phyloP scores from a whole-genome alignment of 2,329 filamentous ascomycete genomes.

The Ceratocystis destructans region DNA sequence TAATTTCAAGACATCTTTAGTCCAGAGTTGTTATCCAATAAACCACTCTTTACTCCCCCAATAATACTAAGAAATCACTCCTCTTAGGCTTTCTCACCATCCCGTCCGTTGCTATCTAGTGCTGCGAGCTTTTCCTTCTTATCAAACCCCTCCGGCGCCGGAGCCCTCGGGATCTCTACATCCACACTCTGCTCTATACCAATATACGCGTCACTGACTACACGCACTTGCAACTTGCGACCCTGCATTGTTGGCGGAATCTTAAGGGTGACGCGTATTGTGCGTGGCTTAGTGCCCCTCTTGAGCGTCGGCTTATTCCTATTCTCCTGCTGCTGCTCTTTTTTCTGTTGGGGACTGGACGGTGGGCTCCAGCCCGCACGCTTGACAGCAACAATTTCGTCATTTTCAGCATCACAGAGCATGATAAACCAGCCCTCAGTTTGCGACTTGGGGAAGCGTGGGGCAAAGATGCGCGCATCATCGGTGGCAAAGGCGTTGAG shows the following conservation, averaged over 20 bases:
- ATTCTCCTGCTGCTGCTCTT: not conserved
- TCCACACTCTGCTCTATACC: slow-evolving; percentile 49
- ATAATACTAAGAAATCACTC: not conserved
- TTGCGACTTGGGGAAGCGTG: slow-evolving; percentile 84
- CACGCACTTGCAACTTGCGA: slow-evolving; percentile 55
- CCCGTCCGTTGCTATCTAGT: not conserved
- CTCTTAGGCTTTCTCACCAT: not conserved
- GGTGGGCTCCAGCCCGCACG: slow-evolving; percentile 55
- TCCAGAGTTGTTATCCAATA: too few relatives aligned
- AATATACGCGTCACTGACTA: slow-evolving; percentile 79
- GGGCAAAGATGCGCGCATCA: slow-evolving; percentile 69
- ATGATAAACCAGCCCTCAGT: slow-evolving; percentile 87
- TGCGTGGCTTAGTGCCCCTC: slow-evolving; percentile 13
- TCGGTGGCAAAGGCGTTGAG: slow-evolving; percentile 50
- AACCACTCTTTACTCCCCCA: not conserved
- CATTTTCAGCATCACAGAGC: slow-evolving; percentile 49
- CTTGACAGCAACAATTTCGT: slow-evolving; percentile 78
- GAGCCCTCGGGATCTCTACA: slow-evolving; percentile 39
- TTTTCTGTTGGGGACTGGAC: slow-evolving; percentile 11
- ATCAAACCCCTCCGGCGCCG: slow-evolving; percentile 23
- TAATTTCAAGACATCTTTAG: too few relatives aligned
- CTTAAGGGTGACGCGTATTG: slow-evolving; percentile 7
- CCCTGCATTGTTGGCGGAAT: slow-evolving; percentile 33
- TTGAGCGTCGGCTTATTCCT: not conserved
- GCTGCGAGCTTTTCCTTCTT: slow-evolving; percentile 13